Evolutionary conservation across 495 filamentous ascomycete species (phyloP).

Genomic region (Aspergillus homomorphus): DNA sequence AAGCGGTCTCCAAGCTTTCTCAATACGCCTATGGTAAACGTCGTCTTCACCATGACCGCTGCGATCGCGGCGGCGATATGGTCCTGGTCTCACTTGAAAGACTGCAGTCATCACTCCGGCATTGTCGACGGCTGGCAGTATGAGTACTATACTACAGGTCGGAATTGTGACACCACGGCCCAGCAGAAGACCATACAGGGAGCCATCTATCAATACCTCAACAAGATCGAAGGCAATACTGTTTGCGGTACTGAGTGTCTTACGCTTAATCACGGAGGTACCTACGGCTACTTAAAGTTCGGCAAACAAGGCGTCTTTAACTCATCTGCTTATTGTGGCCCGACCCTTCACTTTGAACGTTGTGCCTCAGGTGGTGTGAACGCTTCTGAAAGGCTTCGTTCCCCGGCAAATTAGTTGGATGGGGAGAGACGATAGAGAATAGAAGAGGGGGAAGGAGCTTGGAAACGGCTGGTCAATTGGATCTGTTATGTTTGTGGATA

Average conservation of each 20-base stretch:
- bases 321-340: not conserved
- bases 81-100: no score
- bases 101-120: no score
- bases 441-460: no score
- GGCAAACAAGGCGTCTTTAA: not conserved
- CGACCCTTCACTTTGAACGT: not conserved
- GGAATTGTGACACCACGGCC: slow-evolving; percentile 11
- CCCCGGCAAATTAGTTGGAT: no score
- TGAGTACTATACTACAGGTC: not conserved
- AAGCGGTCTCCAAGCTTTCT: no score
- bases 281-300: slow-evolving; percentile 2
- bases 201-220: slow-evolving; percentile 8
- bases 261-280: not conserved
- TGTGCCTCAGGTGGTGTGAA: slow-evolving; percentile 8
- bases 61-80: no score
- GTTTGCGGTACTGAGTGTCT: slow-evolving; percentile 6
- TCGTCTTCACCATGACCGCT: no score
- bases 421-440: no score
- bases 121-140: not conserved
- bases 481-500: no score
- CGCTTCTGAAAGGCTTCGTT: not conserved
- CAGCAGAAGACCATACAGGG: slow-evolving; percentile 6
- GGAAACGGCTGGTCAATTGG: no score
- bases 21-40: no score
- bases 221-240: slow-evolving; percentile 1